Conservation (phyloP, 176 grass and related monocot genomes). For the Olyra latifolia region DNA sequence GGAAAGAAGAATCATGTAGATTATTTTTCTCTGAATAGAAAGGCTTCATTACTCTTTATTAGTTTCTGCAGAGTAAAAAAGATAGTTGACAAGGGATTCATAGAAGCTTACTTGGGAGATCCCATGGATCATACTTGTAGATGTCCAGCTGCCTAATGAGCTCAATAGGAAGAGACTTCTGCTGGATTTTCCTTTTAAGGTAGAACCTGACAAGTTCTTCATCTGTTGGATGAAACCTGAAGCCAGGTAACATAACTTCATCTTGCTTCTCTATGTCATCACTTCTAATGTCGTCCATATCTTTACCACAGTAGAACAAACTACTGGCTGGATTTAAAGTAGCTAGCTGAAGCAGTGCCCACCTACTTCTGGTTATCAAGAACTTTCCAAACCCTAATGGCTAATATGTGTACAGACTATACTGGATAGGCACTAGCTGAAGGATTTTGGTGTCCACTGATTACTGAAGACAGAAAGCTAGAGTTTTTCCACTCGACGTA, state of each 20-base stretch:
- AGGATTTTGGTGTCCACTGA: constrained; percentile 22
- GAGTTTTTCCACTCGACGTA: not conserved
- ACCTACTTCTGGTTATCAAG: constrained; percentile 34
- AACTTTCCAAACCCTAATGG: constrained; percentile 39
- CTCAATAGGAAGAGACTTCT: constrained; percentile 89
- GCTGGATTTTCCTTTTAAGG: constrained; percentile 93
- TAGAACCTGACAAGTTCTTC: constrained; percentile 97
- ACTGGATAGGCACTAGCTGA: constrained; percentile 27
- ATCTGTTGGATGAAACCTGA: constrained; percentile 98
- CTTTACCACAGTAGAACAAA: constrained; percentile 16
- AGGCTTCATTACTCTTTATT: constrained; percentile 15
- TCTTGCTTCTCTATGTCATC: constrained; percentile 87
- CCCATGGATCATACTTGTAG: constrained; percentile 99
- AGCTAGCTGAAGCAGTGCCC: constrained; percentile 9
- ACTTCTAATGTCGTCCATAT: constrained; percentile 72
- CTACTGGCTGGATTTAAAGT: constrained; percentile 3
- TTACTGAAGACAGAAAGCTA: constrained; percentile 24
- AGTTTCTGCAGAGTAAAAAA: not conserved
- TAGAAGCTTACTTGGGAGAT: constrained; percentile 95
- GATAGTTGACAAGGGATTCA: constrained; percentile 7
- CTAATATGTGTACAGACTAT: constrained; percentile 12
- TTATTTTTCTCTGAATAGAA: constrained; percentile 14
- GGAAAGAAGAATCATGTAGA: not conserved
- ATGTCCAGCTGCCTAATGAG: constrained; percentile 98
- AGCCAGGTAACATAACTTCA: constrained; percentile 89